These are phyloP conservation scores for Candida railenensis DNA, from an alignment of 805 yeast genomes.

Conservation along the genomic window DNA sequence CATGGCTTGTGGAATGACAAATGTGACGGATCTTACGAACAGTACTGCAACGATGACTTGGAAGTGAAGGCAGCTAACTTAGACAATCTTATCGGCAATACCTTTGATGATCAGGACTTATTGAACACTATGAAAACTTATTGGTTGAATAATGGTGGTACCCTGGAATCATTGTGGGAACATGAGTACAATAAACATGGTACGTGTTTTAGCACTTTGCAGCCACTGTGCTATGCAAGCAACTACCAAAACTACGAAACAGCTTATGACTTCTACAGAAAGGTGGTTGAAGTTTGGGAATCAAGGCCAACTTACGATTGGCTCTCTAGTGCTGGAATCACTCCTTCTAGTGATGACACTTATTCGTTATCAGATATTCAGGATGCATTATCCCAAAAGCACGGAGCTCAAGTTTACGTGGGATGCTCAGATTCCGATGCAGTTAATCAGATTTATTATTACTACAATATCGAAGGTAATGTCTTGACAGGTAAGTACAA, in stretches of 20 bases:
- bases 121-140: conserved; percentile 52
- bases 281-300: conserved; percentile 57
- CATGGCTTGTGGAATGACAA: conserved; percentile 91
- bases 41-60: conserved; percentile 68
- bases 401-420: conserved; percentile 58
- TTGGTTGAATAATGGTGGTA: conserved; percentile 76
- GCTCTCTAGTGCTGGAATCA: conserved; percentile 65
- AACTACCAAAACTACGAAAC: conserved; percentile 30
- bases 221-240: conserved; percentile 63
- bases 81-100: conserved; percentile 26
- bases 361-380: conserved; percentile 58
- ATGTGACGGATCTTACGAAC: conserved; percentile 80
- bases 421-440: conserved; percentile 51
- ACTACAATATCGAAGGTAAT: conserved; percentile 72
- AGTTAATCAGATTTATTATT: conserved; percentile 76
- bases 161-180: conserved; percentile 73
- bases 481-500: conserved; percentile 58
- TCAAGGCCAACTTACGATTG: conserved; percentile 66
- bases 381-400: conserved; percentile 48
- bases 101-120: conserved; percentile 50
- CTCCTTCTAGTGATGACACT: conserved; percentile 57
- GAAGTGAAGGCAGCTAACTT: conserved; percentile 55
- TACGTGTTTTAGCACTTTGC: conserved; percentile 82
- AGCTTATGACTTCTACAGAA: conserved; percentile 70
- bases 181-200: conserved; percentile 96